Evolutionary conservation across 2,329 filamentous ascomycete species (phyloP), one percentile per base, ranked within the genome.

Genomic region (Boeremia lycopersici): DNA sequence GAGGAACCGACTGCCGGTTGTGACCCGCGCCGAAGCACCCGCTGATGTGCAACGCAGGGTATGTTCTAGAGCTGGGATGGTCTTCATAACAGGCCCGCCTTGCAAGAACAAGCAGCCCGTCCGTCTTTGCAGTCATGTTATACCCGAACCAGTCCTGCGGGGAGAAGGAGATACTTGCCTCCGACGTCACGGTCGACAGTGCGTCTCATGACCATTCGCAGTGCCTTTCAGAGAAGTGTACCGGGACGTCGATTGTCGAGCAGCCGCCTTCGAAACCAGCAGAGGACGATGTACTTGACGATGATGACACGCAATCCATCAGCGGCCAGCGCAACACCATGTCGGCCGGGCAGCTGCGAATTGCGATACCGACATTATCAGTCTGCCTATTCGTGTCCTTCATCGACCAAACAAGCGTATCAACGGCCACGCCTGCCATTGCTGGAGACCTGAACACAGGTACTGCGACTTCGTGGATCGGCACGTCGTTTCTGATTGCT

Each of bases 291-390:
- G 4, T 26, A 3, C 39, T 49, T 30, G 54, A 58, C 33, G 15
- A 34, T 2, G 45, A 54, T 34, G 59, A 62, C 34, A 47, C 59
- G n/a, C 53, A 43, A 29, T 62, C 59, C 9, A 42, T 62, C 28
- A 59, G 59, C n/a, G 60, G 60, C 5, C 84, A 86, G 67, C 83
- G 79, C 7, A 84, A 86, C 54, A 78, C 85, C 25, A 76, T 87
- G 9, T 81, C 83, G 0, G 77, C 77, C 28, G 73, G 70, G 7
- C 77, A 84, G 59, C 73, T 83, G 5, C 57, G 83, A 15, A 64
- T 79, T 43, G 82, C 85, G 38, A 85, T 86, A 55, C 71, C 71
- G 6, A 79, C 80, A 2, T 74, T 87, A 9, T 78, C 84, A 2
- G 73, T 82, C 11, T 80, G 81, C 0, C 72, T 86, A 4, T 70